Conservation (phyloP, 495 filamentous ascomycete species). For the Venustampulla echinocandica region DNA sequence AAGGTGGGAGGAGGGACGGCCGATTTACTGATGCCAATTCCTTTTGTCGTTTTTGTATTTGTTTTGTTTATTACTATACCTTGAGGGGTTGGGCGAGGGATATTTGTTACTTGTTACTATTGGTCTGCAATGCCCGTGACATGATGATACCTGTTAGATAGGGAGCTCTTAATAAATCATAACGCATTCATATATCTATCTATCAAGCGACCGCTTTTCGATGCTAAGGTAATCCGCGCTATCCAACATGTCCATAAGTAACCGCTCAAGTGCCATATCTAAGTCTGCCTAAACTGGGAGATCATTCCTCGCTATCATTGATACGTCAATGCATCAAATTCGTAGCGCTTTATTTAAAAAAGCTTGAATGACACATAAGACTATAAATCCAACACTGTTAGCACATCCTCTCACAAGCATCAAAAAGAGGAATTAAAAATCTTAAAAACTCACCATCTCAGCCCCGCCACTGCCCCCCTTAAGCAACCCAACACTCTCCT, state of each 20-base stretch:
- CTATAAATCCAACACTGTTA: no score
- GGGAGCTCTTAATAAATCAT: not conserved
- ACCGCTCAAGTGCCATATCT: no score
- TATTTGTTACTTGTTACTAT: not conserved
- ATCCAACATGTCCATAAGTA: no score
- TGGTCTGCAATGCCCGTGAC: not conserved
- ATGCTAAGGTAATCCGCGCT: no score
- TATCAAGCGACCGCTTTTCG: no score
- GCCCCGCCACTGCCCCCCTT: conserved; percentile 7
- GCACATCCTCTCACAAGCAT: not conserved
- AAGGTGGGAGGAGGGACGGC: conserved; percentile 46
- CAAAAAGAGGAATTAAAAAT: conserved; percentile 4
- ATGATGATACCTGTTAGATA: conserved; percentile 4
- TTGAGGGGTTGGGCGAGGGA: not conserved
- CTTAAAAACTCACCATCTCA: conserved; percentile 14
- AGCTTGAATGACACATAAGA: not conserved
- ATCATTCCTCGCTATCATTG: no score
- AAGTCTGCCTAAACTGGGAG: no score
- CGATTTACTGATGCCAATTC: conserved; percentile 47
- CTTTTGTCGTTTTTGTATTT: conserved; percentile 6
- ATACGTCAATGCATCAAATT: no score
- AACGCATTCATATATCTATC: not conserved
- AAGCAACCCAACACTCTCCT: conserved; percentile 13
- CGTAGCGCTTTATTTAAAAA: no score
- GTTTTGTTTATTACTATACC: no score